Conservation (phyloP, 495 filamentous ascomycete genomes). For the Penicillium antarcticum region DNA sequence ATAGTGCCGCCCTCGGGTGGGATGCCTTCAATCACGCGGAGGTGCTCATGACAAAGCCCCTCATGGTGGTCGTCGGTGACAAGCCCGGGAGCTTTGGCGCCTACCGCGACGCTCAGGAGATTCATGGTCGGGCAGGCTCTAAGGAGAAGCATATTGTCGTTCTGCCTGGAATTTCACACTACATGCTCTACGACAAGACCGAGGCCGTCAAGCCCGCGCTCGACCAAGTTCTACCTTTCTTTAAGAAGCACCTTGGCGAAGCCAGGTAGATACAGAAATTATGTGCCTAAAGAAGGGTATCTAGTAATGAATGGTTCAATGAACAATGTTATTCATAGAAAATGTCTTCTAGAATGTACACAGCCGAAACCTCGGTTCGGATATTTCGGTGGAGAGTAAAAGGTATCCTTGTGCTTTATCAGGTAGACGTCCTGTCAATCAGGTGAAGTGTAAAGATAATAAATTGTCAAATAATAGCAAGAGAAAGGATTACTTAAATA, state of each 20-base stretch:
- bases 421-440: too few relatives aligned
- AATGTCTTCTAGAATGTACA: too few relatives aligned
- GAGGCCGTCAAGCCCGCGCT: constrained; percentile 18
- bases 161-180: constrained; percentile 16
- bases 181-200: constrained; percentile 20
- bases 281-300: too few relatives aligned
- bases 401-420: too few relatives aligned
- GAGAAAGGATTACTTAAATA: too few relatives aligned
- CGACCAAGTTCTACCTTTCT: constrained; percentile 13
- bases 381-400: too few relatives aligned
- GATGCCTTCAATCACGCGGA: constrained; percentile 18
- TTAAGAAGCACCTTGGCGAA: constrained; percentile 19
- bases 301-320: too few relatives aligned
- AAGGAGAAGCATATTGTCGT: constrained; percentile 14
- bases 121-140: constrained; percentile 13
- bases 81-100: constrained; percentile 16
- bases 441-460: too few relatives aligned
- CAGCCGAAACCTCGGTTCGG: too few relatives aligned
- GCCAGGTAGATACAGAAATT: too few relatives aligned
- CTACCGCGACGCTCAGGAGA: constrained; percentile 18
- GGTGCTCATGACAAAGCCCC: constrained; percentile 12
- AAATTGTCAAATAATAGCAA: too few relatives aligned
- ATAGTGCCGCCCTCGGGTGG: constrained; percentile 17
- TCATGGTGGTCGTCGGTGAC: constrained; percentile 17
- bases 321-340: too few relatives aligned